A percentile compares a stretch with the other conserved stretches of the same genome.
These are phyloP conservation scores for Sporothrix curviconia DNA, from an alignment of 2,329 filamentous ascomycete genomes.

Conservation along the genomic window DNA sequence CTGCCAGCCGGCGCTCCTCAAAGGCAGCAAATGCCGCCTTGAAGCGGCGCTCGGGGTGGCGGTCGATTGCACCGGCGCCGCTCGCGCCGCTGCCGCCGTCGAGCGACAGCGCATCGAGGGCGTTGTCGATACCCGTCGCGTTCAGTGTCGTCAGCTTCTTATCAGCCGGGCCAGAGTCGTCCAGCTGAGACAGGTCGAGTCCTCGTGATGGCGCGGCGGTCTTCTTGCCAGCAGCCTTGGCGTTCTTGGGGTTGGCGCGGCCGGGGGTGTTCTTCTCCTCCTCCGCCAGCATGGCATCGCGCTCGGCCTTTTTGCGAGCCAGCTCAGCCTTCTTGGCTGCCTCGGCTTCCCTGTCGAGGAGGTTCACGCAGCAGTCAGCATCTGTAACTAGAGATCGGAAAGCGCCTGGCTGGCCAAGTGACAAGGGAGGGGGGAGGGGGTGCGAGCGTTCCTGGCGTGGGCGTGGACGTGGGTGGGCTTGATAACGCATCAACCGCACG, in stretches of 20 bases:
- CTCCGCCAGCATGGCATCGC: constrained; percentile 71
- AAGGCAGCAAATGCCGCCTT: constrained; percentile 79
- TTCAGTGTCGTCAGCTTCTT: constrained; percentile 55
- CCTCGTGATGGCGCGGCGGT: constrained; percentile 45
- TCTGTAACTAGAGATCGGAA: background rate
- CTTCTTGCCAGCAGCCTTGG: constrained; percentile 63
- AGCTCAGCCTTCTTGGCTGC: constrained; percentile 76
- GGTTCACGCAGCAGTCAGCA: background rate
- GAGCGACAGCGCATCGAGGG: constrained; percentile 76
- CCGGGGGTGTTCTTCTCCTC: constrained; percentile 65
- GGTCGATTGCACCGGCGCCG: constrained; percentile 63
- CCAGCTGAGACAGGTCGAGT: constrained; percentile 67
- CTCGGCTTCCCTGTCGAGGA: constrained; percentile 62
- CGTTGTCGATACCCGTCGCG: constrained; percentile 87
- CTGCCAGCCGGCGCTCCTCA: constrained; percentile 71
- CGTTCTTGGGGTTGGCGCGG: constrained; percentile 57
- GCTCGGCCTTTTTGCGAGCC: constrained; percentile 86
- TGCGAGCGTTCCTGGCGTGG: no score
- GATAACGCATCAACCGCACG: no score
- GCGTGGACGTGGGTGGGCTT: no score
- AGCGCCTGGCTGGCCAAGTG: background rate
- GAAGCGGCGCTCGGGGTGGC: constrained; percentile 80
- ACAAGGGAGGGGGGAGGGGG: background rate
- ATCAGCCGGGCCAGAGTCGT: constrained; percentile 38
- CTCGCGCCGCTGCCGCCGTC: constrained; percentile 25